Evolutionary conservation across 306 rosid genomes (phyloP), one percentile per base, ranked within the genome.

Genomic region (Inga leiocalycina): DNA sequence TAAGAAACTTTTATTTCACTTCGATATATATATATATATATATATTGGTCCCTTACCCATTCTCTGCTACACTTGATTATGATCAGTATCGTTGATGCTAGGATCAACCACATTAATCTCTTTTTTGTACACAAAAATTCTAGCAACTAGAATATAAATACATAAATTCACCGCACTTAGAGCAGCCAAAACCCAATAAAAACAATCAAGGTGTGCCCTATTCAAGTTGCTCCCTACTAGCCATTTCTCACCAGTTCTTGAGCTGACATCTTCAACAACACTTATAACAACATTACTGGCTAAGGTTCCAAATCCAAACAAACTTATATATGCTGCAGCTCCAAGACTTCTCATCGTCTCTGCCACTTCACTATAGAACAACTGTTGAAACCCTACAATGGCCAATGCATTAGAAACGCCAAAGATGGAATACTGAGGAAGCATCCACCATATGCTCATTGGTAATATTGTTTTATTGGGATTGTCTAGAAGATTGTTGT

Each of bases 301-400:
- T 76, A 92, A 88, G 82, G 88, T 89, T n/a, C 95, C 98, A 27
- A 91, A 80, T 10, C 98, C 97, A 0, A 82, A 32, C 1, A 88
- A 79, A 56, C 94, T 91, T 19, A 92, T 66, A 74, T 85, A 89
- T 1, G 95, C 94, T 8, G 97, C 97, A 0, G 98, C 94, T 13
- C 98, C 98, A 4, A 92, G 52, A 76, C 98, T 92, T 56, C 97
- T 88, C 88, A 91, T 41, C 0, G 77, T 46, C 4, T 85, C 86
- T 0, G 94, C 97, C 95, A 94, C 90, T 80, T 94, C 93, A 32
- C 87, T 92, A 51, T 94, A 92, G 83, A 90, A 91, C 65, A 92
- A 56, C 19, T 92, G 91, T 71, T 92, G 97, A 1, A 92, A 79
- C 6, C 97, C 98, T 2, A 92, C 85, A 1, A 88, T 54, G 4